phyloP scores from a whole-genome alignment of 2,329 filamentous ascomycete genomes.

The Arachnopeziza araneosa region DNA sequence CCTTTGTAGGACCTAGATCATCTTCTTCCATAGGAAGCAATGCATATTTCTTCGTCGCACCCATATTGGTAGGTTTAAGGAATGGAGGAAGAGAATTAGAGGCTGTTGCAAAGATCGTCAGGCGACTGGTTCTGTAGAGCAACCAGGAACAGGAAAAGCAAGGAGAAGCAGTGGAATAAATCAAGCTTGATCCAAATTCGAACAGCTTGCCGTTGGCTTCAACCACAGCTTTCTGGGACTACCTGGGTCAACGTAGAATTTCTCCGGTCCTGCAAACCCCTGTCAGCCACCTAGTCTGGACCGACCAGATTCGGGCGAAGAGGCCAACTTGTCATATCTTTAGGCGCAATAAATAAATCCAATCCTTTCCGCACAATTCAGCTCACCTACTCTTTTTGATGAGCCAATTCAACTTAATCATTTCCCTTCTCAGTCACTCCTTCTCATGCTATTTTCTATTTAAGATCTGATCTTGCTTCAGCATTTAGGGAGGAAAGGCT shows the following conservation, averaged over 20 bases:
- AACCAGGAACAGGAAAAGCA: not conserved
- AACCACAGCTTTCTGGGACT: not conserved
- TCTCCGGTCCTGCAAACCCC: not conserved
- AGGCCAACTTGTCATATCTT: slow-evolving; percentile 17
- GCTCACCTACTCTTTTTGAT: not conserved
- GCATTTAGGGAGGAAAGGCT: slow-evolving; percentile 16
- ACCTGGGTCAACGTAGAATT: not conserved
- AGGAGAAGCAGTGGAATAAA: not conserved
- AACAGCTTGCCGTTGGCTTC: not conserved
- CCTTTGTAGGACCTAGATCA: slow-evolving; percentile 50
- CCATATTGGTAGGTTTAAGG: slow-evolving; percentile 19
- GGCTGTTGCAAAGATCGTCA: not conserved
- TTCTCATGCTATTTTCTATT: slow-evolving; percentile 11
- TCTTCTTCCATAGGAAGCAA: slow-evolving; percentile 63
- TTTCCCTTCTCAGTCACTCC: slow-evolving; percentile 7
- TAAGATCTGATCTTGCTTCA: slow-evolving; percentile 9
- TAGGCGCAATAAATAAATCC: slow-evolving; percentile 13
- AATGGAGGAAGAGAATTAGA: not conserved
- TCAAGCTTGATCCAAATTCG: not conserved
- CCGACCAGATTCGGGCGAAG: slow-evolving; percentile 5
- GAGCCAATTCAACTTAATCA: not conserved
- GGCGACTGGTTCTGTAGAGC: not conserved
- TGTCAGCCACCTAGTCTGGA: not conserved
- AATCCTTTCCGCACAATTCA: slow-evolving; percentile 3
- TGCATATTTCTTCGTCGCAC: slow-evolving; percentile 56